These are phyloP conservation scores for Coemansia sp. DNA, from an alignment of 192 early-diverging fungal species.

Conservation along the genomic window DNA sequence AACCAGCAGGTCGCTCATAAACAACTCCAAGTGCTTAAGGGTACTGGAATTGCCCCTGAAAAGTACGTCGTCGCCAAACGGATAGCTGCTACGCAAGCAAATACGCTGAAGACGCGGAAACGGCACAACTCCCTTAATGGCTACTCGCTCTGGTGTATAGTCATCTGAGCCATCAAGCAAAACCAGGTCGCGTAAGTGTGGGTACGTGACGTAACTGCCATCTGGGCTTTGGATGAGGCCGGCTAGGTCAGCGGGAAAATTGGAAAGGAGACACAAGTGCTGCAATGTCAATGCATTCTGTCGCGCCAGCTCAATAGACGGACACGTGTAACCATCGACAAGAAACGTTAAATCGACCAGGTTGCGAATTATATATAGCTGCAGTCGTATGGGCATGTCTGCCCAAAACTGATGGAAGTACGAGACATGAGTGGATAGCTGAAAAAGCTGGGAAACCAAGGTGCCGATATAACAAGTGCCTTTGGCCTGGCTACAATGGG, in stretches of 20 bases:
- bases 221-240: conserved; percentile 6
- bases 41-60: conserved; percentile 9
- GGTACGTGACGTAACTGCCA: background rate
- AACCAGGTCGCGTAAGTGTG: background rate
- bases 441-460: background rate
- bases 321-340: background rate
- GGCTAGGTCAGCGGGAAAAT: background rate
- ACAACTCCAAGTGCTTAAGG: background rate
- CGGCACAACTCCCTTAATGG: background rate
- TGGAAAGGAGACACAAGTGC: too few relatives aligned
- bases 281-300: background rate
- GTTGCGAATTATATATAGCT: background rate
- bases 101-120: background rate
- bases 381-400: background rate
- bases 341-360: background rate
- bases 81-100: background rate
- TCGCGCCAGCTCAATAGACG: background rate
- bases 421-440: background rate
- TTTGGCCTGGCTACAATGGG: background rate
- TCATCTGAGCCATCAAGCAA: background rate
- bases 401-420: background rate
- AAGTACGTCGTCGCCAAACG: conserved; percentile 12
- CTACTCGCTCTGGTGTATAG: background rate
- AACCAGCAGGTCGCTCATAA: background rate
- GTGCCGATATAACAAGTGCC: background rate